These are phyloP conservation scores for Pelargonium fulgidum DNA, from an alignment of 441 rosid genomes.

Conservation along the genomic window DNA sequence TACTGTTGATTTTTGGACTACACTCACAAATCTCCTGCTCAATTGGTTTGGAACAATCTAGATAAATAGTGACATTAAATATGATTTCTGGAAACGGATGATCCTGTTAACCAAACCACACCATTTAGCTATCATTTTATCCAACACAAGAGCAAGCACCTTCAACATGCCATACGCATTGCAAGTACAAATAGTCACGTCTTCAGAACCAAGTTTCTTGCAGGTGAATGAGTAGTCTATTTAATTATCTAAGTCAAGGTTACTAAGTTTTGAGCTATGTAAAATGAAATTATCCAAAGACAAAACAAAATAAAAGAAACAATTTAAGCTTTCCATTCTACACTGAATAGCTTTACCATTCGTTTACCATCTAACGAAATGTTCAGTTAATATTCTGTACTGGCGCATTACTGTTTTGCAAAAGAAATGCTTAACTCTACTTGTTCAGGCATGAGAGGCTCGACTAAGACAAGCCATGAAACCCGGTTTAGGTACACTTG, in stretches of 20 bases:
- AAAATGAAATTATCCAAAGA: too few relatives aligned
- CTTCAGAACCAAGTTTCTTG: neutral
- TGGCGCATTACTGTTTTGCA: neutral
- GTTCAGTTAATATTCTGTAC: neutral
- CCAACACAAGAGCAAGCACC: neutral
- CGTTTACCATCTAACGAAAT: neutral
- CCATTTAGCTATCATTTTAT: neutral
- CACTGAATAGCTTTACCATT: neutral
- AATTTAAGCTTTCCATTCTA: neutral
- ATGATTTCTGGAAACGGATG: neutral
- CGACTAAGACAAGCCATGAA: neutral
- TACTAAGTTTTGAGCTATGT: too few relatives aligned
- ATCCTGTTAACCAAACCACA: conserved; percentile 2
- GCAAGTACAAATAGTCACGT: neutral
- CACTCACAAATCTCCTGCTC: neutral
- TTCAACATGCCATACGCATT: conserved; percentile 2
- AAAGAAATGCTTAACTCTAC: neutral
- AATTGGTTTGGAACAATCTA: neutral
- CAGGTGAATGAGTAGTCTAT: too few relatives aligned
- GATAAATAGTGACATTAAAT: neutral
- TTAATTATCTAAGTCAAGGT: too few relatives aligned
- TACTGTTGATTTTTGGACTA: neutral
- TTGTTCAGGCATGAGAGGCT: too few relatives aligned
- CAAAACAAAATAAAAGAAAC: neutral
- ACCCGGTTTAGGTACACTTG: neutral